Conservation (phyloP, 1,284 basidiomycete species). For the Rhodotorula sp. region DNA sequence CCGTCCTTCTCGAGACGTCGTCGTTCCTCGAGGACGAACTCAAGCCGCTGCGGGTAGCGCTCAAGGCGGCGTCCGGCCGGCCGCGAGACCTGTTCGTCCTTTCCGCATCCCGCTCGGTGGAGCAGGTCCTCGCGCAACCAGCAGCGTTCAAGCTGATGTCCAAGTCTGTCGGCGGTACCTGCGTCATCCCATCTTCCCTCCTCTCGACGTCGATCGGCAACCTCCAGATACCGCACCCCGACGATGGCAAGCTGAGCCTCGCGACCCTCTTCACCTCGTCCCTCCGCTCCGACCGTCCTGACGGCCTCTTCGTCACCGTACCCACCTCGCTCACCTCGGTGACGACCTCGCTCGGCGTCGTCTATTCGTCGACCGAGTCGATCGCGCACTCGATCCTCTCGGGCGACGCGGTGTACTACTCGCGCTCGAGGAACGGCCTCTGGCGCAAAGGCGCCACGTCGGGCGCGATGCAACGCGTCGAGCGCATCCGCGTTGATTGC, state of each 20-base stretch:
- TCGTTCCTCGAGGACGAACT: constrained; percentile 51
- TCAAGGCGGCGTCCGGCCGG: constrained; percentile 51
- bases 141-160: constrained; percentile 54
- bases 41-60: constrained; percentile 27
- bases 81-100: constrained; percentile 57
- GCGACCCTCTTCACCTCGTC: constrained; percentile 83
- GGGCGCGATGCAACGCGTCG: constrained; percentile 86
- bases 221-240: constrained; percentile 22
- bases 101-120: constrained; percentile 49
- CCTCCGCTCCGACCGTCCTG: constrained; percentile 80
- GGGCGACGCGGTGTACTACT: constrained; percentile 93
- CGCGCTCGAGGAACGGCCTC: constrained; percentile 82
- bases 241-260: constrained; percentile 63
- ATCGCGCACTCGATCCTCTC: constrained; percentile 83
- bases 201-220: constrained; percentile 56
- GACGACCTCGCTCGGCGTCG: constrained; percentile 82
- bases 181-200: constrained; percentile 52
- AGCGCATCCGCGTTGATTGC: constrained; percentile 84
- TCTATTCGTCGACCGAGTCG: constrained; percentile 92
- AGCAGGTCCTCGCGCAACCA: constrained; percentile 45
- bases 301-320: constrained; percentile 90
- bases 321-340: constrained; percentile 70
- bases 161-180: constrained; percentile 52
- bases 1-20: constrained; percentile 71
- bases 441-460: constrained; percentile 98